Conservation (phyloP, 1,139 yeast species). For the Kluyveromyces sp. region DNA sequence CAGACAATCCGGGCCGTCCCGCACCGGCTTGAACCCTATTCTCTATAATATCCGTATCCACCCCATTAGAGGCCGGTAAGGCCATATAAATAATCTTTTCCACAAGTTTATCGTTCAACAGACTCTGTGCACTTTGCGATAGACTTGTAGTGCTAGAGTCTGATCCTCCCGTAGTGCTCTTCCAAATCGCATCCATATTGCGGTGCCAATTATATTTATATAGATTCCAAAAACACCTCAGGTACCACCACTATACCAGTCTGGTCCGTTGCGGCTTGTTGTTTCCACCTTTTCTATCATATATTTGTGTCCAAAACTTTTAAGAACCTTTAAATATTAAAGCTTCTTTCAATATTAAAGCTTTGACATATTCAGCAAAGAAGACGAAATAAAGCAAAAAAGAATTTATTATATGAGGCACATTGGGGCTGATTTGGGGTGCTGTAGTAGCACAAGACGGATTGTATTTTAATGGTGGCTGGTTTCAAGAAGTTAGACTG, state of each 20-base stretch:
- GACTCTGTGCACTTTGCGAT: constrained; percentile 23
- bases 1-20: constrained; percentile 59
- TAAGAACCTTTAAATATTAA: too few species aligned
- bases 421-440: not conserved
- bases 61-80: constrained; percentile 51
- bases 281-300: too few species aligned
- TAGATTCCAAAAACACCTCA: too few species aligned
- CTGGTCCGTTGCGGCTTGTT: too few species aligned
- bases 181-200: constrained; percentile 6
- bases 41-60: constrained; percentile 33
- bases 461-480: not conserved
- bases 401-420: too few species aligned
- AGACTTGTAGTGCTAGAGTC: not conserved
- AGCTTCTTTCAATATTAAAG: too few species aligned
- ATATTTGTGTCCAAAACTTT: too few species aligned
- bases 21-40: constrained; percentile 52
- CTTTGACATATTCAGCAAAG: too few species aligned
- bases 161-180: constrained; percentile 1
- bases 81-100: constrained; percentile 66
- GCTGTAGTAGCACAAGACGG: not conserved
- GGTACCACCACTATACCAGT: too few species aligned
- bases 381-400: too few species aligned
- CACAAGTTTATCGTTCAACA: constrained; percentile 59
- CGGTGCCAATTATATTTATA: too few species aligned
- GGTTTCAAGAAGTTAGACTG: constrained; percentile 19